A percentile compares a stretch with the other conserved stretches of the same genome.
Evolutionary conservation across 23 red algal species (phyloP).

Genomic region (Gracilaria domingensis): DNA sequence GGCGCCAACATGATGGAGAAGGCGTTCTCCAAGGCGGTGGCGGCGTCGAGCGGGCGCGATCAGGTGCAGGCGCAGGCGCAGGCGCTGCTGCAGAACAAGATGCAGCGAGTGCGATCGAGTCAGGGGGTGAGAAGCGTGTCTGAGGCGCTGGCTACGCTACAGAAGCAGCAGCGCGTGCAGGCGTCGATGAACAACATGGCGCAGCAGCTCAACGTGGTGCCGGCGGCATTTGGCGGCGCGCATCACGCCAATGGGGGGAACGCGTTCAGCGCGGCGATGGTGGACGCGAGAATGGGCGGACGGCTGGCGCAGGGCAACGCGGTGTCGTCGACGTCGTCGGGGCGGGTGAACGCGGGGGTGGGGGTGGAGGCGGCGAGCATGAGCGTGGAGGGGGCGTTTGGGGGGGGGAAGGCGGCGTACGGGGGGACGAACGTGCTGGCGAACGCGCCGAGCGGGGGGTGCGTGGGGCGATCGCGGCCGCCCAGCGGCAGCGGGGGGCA

Average conservation of each 20-base stretch:
- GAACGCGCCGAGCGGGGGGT: no score
- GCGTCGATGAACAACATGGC: not conserved
- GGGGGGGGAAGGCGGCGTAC: not conserved
- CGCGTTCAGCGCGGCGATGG: not conserved
- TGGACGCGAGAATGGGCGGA: not conserved
- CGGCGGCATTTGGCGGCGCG: not conserved
- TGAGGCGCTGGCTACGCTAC: not conserved
- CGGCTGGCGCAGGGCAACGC: not conserved
- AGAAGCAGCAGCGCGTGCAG: not conserved
- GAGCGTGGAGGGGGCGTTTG: not conserved
- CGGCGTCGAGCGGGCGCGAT: not conserved
- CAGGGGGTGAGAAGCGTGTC: not conserved
- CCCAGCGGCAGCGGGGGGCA: no score
- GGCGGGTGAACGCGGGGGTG: not conserved
- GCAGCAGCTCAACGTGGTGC: not conserved
- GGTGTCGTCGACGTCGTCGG: conserved; percentile 6
- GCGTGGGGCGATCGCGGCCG: no score
- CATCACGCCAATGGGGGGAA: not conserved
- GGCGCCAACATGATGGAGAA: not conserved
- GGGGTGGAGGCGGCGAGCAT: not conserved
- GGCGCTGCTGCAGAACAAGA: conserved; percentile 2
- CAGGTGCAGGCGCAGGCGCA: not conserved
- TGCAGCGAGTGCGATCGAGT: not conserved
- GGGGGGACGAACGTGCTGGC: not conserved
- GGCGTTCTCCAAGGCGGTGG: not conserved